These are phyloP conservation scores for Mycena venus DNA, from an alignment of 768 basidiomycete genomes.

Conservation along the genomic window DNA sequence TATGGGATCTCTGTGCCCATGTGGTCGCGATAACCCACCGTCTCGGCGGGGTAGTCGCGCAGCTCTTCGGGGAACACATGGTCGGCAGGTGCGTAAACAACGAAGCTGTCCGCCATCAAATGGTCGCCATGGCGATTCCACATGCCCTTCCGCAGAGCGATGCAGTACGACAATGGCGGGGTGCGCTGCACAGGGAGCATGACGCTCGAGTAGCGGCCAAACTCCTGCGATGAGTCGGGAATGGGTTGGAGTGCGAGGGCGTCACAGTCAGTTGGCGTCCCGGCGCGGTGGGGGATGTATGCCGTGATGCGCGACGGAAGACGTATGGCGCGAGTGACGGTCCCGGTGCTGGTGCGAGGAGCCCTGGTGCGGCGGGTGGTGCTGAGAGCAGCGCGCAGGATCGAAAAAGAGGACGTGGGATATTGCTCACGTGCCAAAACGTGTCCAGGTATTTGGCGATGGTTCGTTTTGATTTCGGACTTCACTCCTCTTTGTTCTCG, in stretches of 20 bases:
- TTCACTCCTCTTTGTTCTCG: no score
- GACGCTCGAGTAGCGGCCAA: constrained; percentile 30
- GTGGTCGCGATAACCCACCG: constrained; percentile 70
- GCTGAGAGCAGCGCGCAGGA: constrained; percentile 23
- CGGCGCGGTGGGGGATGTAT: constrained; percentile 18
- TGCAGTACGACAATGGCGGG: constrained; percentile 44
- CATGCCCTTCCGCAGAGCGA: constrained; percentile 65
- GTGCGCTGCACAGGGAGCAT: constrained; percentile 31
- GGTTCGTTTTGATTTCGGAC: no score
- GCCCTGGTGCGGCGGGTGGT: constrained; percentile 23
- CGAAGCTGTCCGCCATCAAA: constrained; percentile 64
- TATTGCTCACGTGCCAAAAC: no score
- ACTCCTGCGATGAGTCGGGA: constrained; percentile 39
- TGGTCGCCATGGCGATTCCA: constrained; percentile 88
- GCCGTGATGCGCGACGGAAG: constrained; percentile 8
- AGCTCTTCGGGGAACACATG: constrained; percentile 74
- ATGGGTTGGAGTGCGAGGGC: constrained; percentile 39
- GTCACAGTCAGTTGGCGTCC: constrained; percentile 33
- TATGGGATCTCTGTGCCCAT: constrained; percentile 57
- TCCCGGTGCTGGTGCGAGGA: constrained; percentile 20
- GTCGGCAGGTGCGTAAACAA: constrained; percentile 76
- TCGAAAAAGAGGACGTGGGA: no score
- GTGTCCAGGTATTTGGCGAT: no score
- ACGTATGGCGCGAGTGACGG: constrained; percentile 24
- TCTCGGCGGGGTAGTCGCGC: constrained; percentile 66